These are phyloP conservation scores for Cercospora berteroae DNA, from an alignment of 2,329 filamentous ascomycete genomes.

Conservation along the genomic window DNA sequence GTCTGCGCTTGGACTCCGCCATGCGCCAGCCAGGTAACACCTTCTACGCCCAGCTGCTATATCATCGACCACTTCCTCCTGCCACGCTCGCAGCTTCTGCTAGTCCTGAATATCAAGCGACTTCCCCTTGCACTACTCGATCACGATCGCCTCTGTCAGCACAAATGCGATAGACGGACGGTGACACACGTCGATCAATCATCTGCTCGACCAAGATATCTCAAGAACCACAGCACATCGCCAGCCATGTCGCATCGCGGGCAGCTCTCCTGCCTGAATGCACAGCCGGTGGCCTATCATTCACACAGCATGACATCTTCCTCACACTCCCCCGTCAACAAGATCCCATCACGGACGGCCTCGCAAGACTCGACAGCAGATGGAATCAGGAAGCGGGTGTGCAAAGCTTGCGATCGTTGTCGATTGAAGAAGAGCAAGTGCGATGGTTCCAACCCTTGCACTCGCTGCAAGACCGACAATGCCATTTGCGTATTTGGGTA, in stretches of 20 bases:
- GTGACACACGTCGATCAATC: neutral
- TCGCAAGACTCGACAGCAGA: slow-evolving; percentile 32
- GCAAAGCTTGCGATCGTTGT: slow-evolving; percentile 66
- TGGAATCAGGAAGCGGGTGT: slow-evolving; percentile 57
- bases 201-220: neutral
- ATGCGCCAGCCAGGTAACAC: neutral
- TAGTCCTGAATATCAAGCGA: neutral
- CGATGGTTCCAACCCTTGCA: slow-evolving; percentile 61
- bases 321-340: slow-evolving; percentile 26
- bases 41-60: neutral
- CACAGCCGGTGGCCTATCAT: slow-evolving; percentile 22
- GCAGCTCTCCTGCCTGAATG: slow-evolving; percentile 23
- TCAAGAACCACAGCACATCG: neutral
- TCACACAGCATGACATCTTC: slow-evolving; percentile 26
- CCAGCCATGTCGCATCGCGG: slow-evolving; percentile 22
- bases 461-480: slow-evolving; percentile 62
- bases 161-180: neutral
- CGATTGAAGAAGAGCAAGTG: slow-evolving; percentile 68
- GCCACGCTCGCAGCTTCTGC: neutral
- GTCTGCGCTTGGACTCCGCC: slow-evolving; percentile 1
- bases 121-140: neutral
- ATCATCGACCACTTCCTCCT: slow-evolving; percentile 2
- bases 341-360: slow-evolving; percentile 27
- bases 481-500: slow-evolving; percentile 62
- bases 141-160: neutral